These are phyloP conservation scores for Nyctanthes arbortristis DNA, from an alignment of 257 asterid species.

Conservation along the genomic window DNA sequence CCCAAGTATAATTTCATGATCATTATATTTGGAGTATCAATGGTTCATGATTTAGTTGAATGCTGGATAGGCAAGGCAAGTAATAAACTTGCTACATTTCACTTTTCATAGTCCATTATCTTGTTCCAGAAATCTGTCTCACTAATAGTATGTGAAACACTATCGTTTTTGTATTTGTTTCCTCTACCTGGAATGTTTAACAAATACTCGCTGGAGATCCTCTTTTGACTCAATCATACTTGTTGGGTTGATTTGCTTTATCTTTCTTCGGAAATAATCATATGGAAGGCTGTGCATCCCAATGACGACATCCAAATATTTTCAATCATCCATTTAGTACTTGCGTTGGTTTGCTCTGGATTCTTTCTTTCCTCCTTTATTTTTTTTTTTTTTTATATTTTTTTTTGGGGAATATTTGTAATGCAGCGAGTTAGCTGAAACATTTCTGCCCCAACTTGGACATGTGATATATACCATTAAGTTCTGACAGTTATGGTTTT, in stretches of 20 bases:
- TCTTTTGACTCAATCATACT: background rate
- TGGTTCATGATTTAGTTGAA: background rate
- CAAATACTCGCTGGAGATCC: background rate
- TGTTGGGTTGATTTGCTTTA: constrained; percentile 5
- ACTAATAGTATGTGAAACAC: background rate
- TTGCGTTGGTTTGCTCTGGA: background rate
- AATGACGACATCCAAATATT: background rate
- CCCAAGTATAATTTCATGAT: background rate
- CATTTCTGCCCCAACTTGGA: background rate
- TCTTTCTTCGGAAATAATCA: background rate
- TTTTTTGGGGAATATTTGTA: too few relatives aligned
- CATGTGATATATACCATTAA: background rate
- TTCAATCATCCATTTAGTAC: background rate
- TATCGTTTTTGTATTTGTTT: too few relatives aligned
- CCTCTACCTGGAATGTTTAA: background rate
- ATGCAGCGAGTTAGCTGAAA: background rate
- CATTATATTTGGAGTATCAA: background rate
- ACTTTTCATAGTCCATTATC: background rate
- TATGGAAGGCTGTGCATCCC: background rate
- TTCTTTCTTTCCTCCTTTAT: too few relatives aligned
- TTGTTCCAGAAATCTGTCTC: background rate
- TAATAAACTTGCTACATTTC: background rate
- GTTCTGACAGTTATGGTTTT: background rate
- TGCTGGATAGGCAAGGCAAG: background rate
- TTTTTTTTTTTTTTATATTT: too few relatives aligned